Percentiles rank a stretch among this genome's conserved stretches.
These are phyloP conservation scores for Huntiella savannae DNA, from an alignment of 2,329 filamentous ascomycete species.

Conservation along the genomic window DNA sequence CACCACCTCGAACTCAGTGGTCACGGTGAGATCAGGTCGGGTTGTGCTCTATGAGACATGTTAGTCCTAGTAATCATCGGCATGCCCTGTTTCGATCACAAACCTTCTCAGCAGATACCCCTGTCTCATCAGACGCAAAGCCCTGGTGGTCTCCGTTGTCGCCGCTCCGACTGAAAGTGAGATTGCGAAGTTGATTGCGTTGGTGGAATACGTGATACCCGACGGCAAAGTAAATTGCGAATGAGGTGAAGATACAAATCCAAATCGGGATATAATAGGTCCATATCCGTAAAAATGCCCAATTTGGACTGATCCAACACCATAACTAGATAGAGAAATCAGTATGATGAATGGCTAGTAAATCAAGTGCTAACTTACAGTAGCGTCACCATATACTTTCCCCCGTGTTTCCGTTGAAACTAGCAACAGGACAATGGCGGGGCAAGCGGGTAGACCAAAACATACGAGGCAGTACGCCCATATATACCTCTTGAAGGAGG, in stretches of 20 bases:
- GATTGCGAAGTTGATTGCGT: conserved; percentile 33
- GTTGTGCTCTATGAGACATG: conserved; percentile 15
- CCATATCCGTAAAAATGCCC: conserved; percentile 38
- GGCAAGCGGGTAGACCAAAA: conserved; percentile 52
- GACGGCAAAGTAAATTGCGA: conserved; percentile 35
- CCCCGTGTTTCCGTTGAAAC: conserved; percentile 23
- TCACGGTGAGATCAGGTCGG: conserved; percentile 24
- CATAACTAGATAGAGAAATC: conserved; percentile 26
- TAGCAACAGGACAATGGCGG: conserved; percentile 46
- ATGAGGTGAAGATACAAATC: conserved; percentile 36
- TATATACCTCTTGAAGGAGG: conserved; percentile 52
- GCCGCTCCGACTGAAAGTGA: conserved; percentile 18
- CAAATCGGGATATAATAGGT: conserved; percentile 44
- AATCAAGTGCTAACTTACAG: conserved; percentile 21
- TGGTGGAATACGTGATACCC: conserved; percentile 41
- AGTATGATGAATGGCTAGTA: background rate
- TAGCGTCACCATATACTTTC: conserved; percentile 35
- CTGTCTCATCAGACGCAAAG: conserved; percentile 15
- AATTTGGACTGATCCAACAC: conserved; percentile 39
- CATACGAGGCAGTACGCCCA: conserved; percentile 52
- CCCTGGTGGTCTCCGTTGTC: conserved; percentile 13
- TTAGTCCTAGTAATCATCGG: background rate
- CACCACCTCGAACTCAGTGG: conserved; percentile 25
- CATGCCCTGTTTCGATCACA: background rate
- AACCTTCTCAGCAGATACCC: conserved; percentile 21